Conservation (phyloP, 352 stramenopile species). For the Pythium insidiosum region DNA sequence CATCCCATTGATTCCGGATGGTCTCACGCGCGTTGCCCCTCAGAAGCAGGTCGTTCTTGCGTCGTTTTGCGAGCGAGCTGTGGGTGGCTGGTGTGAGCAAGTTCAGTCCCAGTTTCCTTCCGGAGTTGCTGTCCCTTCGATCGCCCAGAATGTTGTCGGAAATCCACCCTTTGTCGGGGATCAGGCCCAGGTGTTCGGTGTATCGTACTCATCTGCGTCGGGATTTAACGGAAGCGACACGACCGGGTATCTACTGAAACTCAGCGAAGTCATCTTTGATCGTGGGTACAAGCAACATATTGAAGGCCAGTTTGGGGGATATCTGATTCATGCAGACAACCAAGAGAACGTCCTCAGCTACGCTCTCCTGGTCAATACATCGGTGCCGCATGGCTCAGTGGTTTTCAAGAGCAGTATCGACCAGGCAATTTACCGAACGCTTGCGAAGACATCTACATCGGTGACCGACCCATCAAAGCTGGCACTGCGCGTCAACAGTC, state of each 20-base stretch:
- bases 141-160: slow-evolving; percentile 2
- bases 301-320: slow-evolving; percentile 23
- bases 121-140: not conserved
- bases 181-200: slow-evolving; percentile 8
- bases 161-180: slow-evolving; percentile 6
- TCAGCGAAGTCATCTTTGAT: slow-evolving; percentile 20
- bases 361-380: slow-evolving; percentile 29
- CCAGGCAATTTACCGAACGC: slow-evolving; percentile 18
- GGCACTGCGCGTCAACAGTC: slow-evolving; percentile 9
- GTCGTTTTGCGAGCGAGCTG: slow-evolving; percentile 5
- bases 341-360: slow-evolving; percentile 14
- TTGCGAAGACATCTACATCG: slow-evolving; percentile 6
- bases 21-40: not conserved
- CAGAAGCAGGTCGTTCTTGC: slow-evolving; percentile 4
- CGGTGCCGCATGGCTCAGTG: slow-evolving; percentile 10
- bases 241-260: slow-evolving; percentile 17
- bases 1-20: slow-evolving; percentile 18
- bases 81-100: slow-evolving; percentile 8
- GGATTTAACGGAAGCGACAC: slow-evolving; percentile 16
- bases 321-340: slow-evolving; percentile 13
- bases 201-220: slow-evolving; percentile 15
- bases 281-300: slow-evolving; percentile 12
- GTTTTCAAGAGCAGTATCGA: no score
- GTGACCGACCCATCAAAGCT: slow-evolving; percentile 1
- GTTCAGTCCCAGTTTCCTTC: slow-evolving; percentile 2